These are phyloP conservation scores for Camellia oleifera DNA, from an alignment of 179 eudicot genomes.

Conservation along the genomic window DNA sequence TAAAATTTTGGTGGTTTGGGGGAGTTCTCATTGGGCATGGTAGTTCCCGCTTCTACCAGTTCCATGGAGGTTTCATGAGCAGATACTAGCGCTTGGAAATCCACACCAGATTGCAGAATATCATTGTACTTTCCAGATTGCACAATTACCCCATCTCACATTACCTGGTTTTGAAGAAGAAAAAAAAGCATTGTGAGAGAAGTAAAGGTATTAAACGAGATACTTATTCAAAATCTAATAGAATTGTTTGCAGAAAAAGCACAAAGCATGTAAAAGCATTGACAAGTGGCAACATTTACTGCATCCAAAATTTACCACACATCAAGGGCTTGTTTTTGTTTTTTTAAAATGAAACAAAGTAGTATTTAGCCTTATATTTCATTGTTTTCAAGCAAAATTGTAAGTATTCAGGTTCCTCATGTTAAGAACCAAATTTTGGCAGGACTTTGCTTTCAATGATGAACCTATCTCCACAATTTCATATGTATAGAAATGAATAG, in stretches of 20 bases:
- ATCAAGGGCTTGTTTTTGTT: not conserved
- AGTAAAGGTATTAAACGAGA: not conserved
- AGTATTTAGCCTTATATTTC: not conserved
- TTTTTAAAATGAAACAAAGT: not conserved
- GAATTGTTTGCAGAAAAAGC: not conserved
- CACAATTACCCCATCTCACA: conserved; percentile 88
- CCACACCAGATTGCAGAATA: conserved; percentile 55
- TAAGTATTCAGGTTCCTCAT: not conserved
- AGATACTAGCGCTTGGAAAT: conserved; percentile 69
- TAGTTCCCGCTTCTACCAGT: conserved; percentile 62
- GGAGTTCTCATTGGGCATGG: conserved; percentile 28
- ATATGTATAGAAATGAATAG: not conserved
- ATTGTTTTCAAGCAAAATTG: not conserved
- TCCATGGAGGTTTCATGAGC: conserved; percentile 96
- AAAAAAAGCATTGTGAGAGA: not conserved
- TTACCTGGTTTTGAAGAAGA: conserved; percentile 52
- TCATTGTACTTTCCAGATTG: conserved; percentile 82
- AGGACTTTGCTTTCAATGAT: not conserved
- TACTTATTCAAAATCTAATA: not conserved
- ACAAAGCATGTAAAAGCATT: not conserved
- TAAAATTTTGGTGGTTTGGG: conserved; percentile 30
- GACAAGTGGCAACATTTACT: not conserved
- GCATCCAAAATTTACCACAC: not conserved
- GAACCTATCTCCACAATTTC: not conserved
- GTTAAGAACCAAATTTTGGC: not conserved